Evolutionary conservation across 2,329 filamentous ascomycete species (phyloP), one percentile per base, ranked within the genome.

Genomic region (Lachnellula subtilissima): DNA sequence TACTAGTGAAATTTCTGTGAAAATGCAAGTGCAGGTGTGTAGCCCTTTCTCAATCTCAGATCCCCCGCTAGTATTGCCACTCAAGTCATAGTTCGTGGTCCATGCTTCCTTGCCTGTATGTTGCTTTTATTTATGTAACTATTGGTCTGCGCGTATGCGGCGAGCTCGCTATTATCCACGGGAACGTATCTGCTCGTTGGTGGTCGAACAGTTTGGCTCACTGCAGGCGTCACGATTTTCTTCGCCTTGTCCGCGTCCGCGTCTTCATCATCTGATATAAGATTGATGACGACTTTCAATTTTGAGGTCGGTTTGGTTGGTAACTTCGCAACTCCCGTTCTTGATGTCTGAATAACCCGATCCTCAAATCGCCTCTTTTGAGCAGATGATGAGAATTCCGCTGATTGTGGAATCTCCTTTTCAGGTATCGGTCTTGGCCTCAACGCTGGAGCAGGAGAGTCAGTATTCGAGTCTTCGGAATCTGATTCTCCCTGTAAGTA

Each of bases 101-200:
- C 43, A 47, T 23, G 28, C 37, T 46, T n/a, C 4, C 40, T 6
- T 22, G 55, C 32, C 15, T 40, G 52, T 11, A 17, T 54, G 22
- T 40, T 50, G 14, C 28, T 32, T n/a, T 22, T n/a, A 11, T 45
- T 52, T 52, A 61, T 58, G 11, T 50, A 45, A 4, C 22, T 19
- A 32, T 57, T 36, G 6, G 64, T 65, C 36, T 59, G 49, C 25
- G 54, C 56, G 52, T 66, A 65, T 4, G 57, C 55, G 9, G 23
- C 22, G 37, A 65, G 58, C 3, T 19, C 43, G 11, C 50, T 55
- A 48, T 65, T 66, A 48, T 65, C 57, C n/a, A 63, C 63, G 2
- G 63, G 60, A 1, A 59, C 48, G 46, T 65, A 65, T 28, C 39
- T 42, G 32, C 19, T 35, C 9, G 25, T 11, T n/a, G 36, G 46